Percentiles rank a stretch among this genome's conserved stretches.
Conservation (phyloP, 163 green algal genomes). For the Volvox carteri region DNA sequence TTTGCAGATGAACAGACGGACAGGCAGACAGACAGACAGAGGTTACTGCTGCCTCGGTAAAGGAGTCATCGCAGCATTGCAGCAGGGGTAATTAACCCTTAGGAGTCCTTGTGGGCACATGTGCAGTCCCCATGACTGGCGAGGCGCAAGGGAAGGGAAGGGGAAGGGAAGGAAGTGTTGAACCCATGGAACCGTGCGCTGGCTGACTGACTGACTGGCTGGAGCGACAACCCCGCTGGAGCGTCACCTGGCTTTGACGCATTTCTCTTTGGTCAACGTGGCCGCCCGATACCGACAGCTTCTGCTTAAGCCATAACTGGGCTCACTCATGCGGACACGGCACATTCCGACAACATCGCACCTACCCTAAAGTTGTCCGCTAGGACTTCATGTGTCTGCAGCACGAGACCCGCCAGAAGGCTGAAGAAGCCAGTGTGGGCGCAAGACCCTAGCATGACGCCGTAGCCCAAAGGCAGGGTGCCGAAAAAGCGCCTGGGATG, state of each 20-base stretch:
- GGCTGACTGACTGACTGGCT: no score
- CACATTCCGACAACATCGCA: no score
- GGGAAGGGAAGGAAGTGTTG: no score
- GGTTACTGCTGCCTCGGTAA: neutral
- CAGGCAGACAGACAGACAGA: neutral
- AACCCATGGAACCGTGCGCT: no score
- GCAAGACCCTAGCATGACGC: conserved; percentile 39
- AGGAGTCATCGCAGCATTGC: neutral
- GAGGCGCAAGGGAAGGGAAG: neutral
- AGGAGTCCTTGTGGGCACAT: neutral
- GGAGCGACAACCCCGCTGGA: no score
- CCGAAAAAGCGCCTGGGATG: conserved; percentile 38
- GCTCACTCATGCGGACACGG: no score
- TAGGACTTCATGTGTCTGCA: conserved; percentile 43
- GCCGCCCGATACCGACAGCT: no score
- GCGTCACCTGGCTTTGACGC: no score
- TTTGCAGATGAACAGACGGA: no score
- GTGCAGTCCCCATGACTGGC: neutral
- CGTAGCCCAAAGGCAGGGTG: conserved; percentile 19
- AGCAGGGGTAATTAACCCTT: neutral
- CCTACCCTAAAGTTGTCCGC: conserved; percentile 5
- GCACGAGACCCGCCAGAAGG: conserved; percentile 49
- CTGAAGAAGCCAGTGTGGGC: conserved; percentile 54
- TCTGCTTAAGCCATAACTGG: no score
- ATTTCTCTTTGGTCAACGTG: no score